A percentile compares a stretch with the other conserved stretches of the same genome.
Conservation (phyloP, 78 protist species). For the Guillardia theta region DNA sequence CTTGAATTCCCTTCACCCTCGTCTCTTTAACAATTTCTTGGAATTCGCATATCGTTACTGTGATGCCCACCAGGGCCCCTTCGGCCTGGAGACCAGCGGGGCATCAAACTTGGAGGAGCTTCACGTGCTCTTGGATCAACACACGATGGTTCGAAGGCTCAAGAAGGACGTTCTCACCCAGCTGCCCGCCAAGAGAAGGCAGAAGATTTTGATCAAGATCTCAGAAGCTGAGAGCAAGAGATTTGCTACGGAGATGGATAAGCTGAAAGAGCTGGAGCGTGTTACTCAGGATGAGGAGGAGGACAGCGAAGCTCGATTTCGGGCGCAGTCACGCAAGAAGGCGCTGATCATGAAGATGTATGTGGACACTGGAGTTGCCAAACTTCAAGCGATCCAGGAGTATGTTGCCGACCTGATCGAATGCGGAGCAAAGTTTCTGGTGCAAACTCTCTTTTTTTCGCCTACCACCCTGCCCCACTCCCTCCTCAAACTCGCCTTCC, state of each 20-base stretch:
- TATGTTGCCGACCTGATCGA: background rate
- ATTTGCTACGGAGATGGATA: background rate
- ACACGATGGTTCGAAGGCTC: constrained; percentile 22
- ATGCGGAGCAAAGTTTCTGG: constrained; percentile 2
- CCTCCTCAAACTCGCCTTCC: no score
- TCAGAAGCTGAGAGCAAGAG: background rate
- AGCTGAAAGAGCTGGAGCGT: background rate
- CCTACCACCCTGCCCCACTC: no score
- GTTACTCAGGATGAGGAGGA: background rate
- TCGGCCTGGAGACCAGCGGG: background rate
- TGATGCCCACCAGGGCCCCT: background rate
- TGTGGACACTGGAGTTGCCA: background rate
- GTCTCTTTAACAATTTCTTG: background rate
- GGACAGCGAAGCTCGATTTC: background rate
- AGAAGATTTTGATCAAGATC: background rate
- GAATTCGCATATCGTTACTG: background rate
- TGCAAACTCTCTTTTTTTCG: no score
- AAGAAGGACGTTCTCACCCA: background rate
- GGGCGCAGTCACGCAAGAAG: background rate
- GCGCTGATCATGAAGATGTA: background rate
- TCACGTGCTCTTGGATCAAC: background rate
- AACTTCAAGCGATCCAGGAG: background rate
- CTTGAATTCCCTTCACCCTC: background rate
- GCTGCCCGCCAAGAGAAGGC: constrained; percentile 22
- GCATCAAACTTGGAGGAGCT: background rate